phyloP scores from a whole-genome alignment of 2,329 filamentous ascomycete genomes.

The Aureobasidium sp. region DNA sequence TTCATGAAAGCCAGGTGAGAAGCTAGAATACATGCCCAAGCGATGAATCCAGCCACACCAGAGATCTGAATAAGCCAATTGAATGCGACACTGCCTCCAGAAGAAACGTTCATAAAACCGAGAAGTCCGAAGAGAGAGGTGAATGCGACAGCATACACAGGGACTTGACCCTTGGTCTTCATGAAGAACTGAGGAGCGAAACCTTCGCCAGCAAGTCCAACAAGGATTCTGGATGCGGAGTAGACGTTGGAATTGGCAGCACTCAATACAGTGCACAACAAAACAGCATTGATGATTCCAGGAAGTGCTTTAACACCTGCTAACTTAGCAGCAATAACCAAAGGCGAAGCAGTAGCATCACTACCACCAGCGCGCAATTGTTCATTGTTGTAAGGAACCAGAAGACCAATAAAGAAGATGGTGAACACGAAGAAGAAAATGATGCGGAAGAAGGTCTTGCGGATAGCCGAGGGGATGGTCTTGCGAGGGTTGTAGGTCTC shows the following conservation, averaged over 20 bases:
- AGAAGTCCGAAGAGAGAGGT: constrained; percentile 55
- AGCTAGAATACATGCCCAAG: constrained; percentile 68
- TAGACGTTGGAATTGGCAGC: constrained; percentile 40
- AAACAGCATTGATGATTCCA: constrained; percentile 58
- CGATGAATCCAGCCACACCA: constrained; percentile 50
- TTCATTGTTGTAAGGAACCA: constrained; percentile 30
- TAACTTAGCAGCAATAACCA: constrained; percentile 58
- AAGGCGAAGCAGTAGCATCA: constrained; percentile 49
- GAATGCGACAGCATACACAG: constrained; percentile 39
- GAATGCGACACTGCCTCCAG: constrained; percentile 59
- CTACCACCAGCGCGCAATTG: constrained; percentile 29
- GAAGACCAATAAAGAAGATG: constrained; percentile 30
- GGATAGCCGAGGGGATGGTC: constrained; percentile 32
- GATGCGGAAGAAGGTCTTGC: constrained; percentile 32
- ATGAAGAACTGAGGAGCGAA: constrained; percentile 39
- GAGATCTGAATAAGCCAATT: constrained; percentile 63
- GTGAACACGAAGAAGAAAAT: constrained; percentile 32
- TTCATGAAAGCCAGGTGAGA: constrained; percentile 61
- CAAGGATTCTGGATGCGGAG: constrained; percentile 62
- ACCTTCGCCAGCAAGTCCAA: constrained; percentile 52
- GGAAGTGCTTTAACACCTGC: constrained; percentile 56
- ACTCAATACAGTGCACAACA: constrained; percentile 59
- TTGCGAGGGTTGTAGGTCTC: constrained; percentile 44
- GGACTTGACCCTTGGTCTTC: constrained; percentile 37
- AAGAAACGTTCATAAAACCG: constrained; percentile 67